Evolutionary conservation across 371 early-diverging fungal species (phyloP).

Genomic region (Funneliformis caledonium): DNA sequence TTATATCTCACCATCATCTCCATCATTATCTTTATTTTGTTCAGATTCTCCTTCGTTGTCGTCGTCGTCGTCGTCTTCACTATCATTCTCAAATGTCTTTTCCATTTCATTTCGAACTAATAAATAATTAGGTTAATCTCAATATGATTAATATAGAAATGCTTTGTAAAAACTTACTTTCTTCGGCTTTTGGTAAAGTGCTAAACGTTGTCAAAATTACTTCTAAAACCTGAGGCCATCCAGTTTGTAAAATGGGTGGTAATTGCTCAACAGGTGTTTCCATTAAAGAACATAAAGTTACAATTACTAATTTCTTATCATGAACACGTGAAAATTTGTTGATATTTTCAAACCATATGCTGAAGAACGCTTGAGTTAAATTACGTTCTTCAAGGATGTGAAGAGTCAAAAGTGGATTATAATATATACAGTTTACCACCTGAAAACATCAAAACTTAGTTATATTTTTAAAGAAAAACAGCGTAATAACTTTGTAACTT

Average conservation of each 20-base stretch:
- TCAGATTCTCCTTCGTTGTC: conserved; percentile 52
- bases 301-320: conserved; percentile 89
- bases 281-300: conserved; percentile 76
- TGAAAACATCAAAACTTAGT: conserved; percentile 45
- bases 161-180: conserved; percentile 56
- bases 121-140: conserved; percentile 40
- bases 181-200: conserved; percentile 79
- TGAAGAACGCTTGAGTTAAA: conserved; percentile 80
- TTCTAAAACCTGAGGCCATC: conserved; percentile 72
- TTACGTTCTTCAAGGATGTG: conserved; percentile 74
- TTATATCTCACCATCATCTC: conserved; percentile 37
- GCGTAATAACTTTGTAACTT: conserved; percentile 34
- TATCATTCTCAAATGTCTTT: conserved; percentile 46
- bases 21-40: conserved; percentile 35
- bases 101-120: conserved; percentile 64
- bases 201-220: conserved; percentile 75
- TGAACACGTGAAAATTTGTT: conserved; percentile 83
- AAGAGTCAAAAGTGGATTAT: conserved; percentile 80
- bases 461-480: not conserved
- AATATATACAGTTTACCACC: conserved; percentile 81
- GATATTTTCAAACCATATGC: conserved; percentile 75
- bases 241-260: conserved; percentile 71
- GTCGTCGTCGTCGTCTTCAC: conserved; percentile 53
- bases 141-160: not conserved
- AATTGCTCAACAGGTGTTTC: conserved; percentile 70